Evolutionary conservation across 208 protist genomes (phyloP), one percentile per base, ranked within the genome.

Genomic region (Acanthamoeba pearcei): DNA sequence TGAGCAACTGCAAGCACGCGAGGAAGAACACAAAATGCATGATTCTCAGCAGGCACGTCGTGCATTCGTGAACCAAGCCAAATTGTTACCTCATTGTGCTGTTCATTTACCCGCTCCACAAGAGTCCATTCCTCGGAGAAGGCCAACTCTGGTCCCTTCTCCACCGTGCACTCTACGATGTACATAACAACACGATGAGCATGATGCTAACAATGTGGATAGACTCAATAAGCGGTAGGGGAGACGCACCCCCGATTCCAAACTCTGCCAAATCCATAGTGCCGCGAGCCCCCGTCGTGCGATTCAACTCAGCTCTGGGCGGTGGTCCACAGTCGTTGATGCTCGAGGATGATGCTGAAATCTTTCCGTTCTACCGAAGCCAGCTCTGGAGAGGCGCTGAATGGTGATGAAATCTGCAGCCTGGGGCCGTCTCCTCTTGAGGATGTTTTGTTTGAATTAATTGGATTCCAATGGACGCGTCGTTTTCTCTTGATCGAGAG

Each of bases 101-200:
- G 72, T 46, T 94, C 91, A 86, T 94, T 94, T 12, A 72, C 91
- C 24, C 62, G 55, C 49, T 94, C 91, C 35, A 94, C 91, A 12
- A 94, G 53, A 22, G 91, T 94, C 91, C 91, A 94, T n/a, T 94
- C 91, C 38, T 94, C 91, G 49, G 91, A 94, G 76, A 64, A 86
- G 76, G 51, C 46, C 35, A 94, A 22, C 24, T 94, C 86, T 13
- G 86, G 86, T 57, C 27, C 57, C 66, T 92, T 92, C 57, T 68
- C 88, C 35, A 93, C 88, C 6, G 88, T 78, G 55, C 88, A 93
- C 70, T 93, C 88, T n/a, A n/a, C n/a, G n/a, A n/a, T n/a, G n/a
- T n/a, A n/a, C n/a, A n/a, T n/a, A n/a, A n/a, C n/a, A n/a, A n/a
- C n/a, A n/a, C n/a, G n/a, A n/a, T n/a, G n/a, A 29, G 24, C 24